Percentiles rank a stretch among this genome's conserved stretches.
Evolutionary conservation across 495 filamentous ascomycete genomes (phyloP).

Genomic region (Hypomontagnella monticulosa): DNA sequence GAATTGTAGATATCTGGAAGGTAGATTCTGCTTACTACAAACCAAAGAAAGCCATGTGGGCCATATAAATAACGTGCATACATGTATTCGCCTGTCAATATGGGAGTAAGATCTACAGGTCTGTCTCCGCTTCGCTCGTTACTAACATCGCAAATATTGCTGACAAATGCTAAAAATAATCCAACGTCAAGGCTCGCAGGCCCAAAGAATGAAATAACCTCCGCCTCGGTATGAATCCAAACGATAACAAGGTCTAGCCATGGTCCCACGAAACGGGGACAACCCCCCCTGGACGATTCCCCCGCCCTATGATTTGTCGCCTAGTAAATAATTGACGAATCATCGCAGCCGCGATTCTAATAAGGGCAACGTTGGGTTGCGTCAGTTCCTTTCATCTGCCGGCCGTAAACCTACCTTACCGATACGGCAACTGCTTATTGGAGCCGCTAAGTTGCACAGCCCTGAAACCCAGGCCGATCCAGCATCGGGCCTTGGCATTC

Average conservation of each 20-base stretch:
- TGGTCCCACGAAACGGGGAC: too few species aligned
- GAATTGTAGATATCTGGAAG: too few species aligned
- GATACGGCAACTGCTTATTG: background rate
- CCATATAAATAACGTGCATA: background rate
- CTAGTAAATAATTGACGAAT: constrained; percentile 24
- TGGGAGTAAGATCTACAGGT: constrained; percentile 2
- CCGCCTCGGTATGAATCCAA: too few species aligned
- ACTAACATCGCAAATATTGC: too few species aligned
- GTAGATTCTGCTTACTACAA: too few species aligned
- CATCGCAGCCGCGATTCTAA: constrained; percentile 25
- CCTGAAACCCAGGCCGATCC: constrained; percentile 8
- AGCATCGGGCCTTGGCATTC: constrained; percentile 6
- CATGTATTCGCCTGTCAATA: background rate
- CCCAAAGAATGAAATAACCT: too few species aligned
- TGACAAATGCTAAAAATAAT: too few species aligned
- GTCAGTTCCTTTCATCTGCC: constrained; percentile 8
- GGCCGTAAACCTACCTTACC: constrained; percentile 11
- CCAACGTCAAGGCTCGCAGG: too few species aligned
- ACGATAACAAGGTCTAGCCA: too few species aligned
- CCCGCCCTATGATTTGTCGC: background rate
- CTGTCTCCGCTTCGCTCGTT: background rate
- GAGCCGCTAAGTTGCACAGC: constrained; percentile 27
- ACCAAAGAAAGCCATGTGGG: background rate
- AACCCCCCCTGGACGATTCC: background rate
- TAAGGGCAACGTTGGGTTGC: constrained; percentile 17